Conservation (phyloP, 2,329 filamentous ascomycete species). For the Cladosporium sp. region DNA sequence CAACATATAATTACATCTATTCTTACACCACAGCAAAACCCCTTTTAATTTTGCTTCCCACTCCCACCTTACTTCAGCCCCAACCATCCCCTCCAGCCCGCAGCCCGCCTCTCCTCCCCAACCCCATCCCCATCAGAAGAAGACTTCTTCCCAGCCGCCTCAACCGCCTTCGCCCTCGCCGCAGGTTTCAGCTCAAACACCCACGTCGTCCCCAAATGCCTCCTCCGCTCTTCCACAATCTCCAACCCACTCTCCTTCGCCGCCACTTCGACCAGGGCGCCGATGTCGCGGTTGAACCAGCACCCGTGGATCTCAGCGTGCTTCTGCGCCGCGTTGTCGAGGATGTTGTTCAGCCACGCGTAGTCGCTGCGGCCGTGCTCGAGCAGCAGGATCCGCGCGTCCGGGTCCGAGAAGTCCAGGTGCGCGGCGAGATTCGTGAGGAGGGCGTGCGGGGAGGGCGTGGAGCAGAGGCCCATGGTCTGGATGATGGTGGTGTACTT, state of each 20-base stretch:
- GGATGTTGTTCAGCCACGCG: slow-evolving; percentile 48
- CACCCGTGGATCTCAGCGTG: slow-evolving; percentile 53
- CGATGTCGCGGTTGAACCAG: slow-evolving; percentile 56
- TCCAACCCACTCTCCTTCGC: slow-evolving; percentile 49
- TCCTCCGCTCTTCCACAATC: slow-evolving; percentile 46
- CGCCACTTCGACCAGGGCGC: slow-evolving; percentile 48
- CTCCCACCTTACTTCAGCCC: slow-evolving; percentile 5
- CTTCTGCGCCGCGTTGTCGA: slow-evolving; percentile 48
- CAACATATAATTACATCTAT: background rate
- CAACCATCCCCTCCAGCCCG: slow-evolving; percentile 24
- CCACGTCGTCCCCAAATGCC: slow-evolving; percentile 53
- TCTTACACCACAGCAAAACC: background rate
- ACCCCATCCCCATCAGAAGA: background rate
- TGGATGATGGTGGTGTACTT: slow-evolving; percentile 53
- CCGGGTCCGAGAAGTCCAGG: slow-evolving; percentile 42
- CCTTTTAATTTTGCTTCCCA: too few species aligned
- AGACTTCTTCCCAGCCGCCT: background rate
- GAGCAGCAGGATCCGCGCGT: slow-evolving; percentile 49
- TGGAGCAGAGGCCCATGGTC: slow-evolving; percentile 55
- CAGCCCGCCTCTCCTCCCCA: background rate
- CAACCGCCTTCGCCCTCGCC: background rate
- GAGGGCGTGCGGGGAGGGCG: slow-evolving; percentile 45
- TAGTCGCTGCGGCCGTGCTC: slow-evolving; percentile 53
- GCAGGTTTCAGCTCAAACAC: slow-evolving; percentile 47
- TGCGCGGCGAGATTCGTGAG: slow-evolving; percentile 45